These are phyloP conservation scores for Nitzschia sp. DNA, from an alignment of 108 stramenopile species.

Conservation along the genomic window DNA sequence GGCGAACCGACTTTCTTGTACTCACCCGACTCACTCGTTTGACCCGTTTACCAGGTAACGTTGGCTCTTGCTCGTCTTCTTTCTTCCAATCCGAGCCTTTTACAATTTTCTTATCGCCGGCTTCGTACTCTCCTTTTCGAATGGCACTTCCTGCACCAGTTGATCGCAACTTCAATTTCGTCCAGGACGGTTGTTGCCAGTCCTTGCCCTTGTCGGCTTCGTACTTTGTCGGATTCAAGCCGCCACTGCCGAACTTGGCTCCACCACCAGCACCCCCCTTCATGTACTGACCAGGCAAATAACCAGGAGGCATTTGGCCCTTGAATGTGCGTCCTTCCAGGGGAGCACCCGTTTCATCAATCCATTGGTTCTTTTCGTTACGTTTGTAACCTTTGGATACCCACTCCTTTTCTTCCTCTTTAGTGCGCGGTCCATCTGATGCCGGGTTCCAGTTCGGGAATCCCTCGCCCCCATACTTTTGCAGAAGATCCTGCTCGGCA, in stretches of 20 bases:
- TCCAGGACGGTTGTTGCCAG: slow-evolving; percentile 39
- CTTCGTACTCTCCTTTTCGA: slow-evolving; percentile 14
- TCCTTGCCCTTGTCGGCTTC: slow-evolving; percentile 22
- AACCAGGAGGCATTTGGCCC: slow-evolving; percentile 16
- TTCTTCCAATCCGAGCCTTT: too few relatives aligned
- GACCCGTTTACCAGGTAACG: not conserved
- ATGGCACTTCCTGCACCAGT: slow-evolving; percentile 19
- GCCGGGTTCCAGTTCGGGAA: slow-evolving; percentile 30
- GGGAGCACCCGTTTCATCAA: slow-evolving; percentile 21
- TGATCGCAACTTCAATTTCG: slow-evolving; percentile 24
- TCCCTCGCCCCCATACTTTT: slow-evolving; percentile 21
- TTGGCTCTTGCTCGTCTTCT: not conserved
- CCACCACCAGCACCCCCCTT: not conserved
- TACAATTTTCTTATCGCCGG: not conserved
- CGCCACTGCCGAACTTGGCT: not conserved
- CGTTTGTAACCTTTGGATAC: slow-evolving; percentile 20
- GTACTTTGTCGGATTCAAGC: slow-evolving; percentile 6
- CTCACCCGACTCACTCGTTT: too few relatives aligned
- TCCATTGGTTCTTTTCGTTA: slow-evolving; percentile 27
- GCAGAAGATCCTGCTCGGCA: slow-evolving; percentile 18
- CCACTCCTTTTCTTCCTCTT: slow-evolving; percentile 15
- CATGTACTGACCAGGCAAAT: slow-evolving; percentile 13
- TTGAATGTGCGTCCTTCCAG: slow-evolving; percentile 25
- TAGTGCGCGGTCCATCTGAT: slow-evolving; percentile 9
- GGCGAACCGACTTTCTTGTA: too few relatives aligned